Percentiles rank a stretch among this genome's conserved stretches.
Evolutionary conservation across 2,329 filamentous ascomycete genomes (phyloP).

Genomic region (Pseudogymnoascus sp.): DNA sequence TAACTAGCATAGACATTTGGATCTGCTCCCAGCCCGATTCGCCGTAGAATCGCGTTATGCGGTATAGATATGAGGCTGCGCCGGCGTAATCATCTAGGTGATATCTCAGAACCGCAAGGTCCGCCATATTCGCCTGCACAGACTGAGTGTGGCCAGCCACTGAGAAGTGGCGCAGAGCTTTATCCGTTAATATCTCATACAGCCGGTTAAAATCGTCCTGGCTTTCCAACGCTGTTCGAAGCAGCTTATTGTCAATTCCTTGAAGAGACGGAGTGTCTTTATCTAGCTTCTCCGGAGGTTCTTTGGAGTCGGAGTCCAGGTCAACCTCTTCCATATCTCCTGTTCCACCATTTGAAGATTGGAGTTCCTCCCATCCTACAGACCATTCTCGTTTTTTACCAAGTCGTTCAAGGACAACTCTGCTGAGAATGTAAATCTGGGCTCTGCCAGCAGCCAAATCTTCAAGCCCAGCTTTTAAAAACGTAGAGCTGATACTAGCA

Average conservation of each 20-base stretch:
- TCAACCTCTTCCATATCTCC: slow-evolving; percentile 47
- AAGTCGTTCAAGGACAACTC: slow-evolving; percentile 69
- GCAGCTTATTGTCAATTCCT: slow-evolving; percentile 48
- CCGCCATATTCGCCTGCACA: slow-evolving; percentile 69
- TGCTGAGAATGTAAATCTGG: slow-evolving; percentile 71
- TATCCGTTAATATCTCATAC: slow-evolving; percentile 74
- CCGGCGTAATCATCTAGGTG: slow-evolving; percentile 64
- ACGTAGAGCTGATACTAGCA: slow-evolving; percentile 36
- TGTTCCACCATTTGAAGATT: slow-evolving; percentile 24
- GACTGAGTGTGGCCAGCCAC: slow-evolving; percentile 72
- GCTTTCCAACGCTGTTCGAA: slow-evolving; percentile 55
- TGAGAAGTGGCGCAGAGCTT: slow-evolving; percentile 73
- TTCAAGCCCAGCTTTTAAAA: slow-evolving; percentile 61
- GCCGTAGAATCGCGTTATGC: slow-evolving; percentile 71
- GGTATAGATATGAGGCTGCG: slow-evolving; percentile 71
- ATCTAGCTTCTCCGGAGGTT: slow-evolving; percentile 8
- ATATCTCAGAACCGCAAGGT: slow-evolving; percentile 79
- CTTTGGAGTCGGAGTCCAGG: slow-evolving; percentile 38
- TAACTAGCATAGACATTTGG: slow-evolving; percentile 74
- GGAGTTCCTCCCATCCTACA: slow-evolving; percentile 60
- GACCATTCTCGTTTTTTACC: slow-evolving; percentile 68
- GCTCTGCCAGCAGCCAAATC: slow-evolving; percentile 76
- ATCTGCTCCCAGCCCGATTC: slow-evolving; percentile 70
- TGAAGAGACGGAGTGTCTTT: slow-evolving; percentile 23
- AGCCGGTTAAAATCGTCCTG: slow-evolving; percentile 57